Conservation (phyloP, 805 yeast species). For the Pichia eremophila region DNA sequence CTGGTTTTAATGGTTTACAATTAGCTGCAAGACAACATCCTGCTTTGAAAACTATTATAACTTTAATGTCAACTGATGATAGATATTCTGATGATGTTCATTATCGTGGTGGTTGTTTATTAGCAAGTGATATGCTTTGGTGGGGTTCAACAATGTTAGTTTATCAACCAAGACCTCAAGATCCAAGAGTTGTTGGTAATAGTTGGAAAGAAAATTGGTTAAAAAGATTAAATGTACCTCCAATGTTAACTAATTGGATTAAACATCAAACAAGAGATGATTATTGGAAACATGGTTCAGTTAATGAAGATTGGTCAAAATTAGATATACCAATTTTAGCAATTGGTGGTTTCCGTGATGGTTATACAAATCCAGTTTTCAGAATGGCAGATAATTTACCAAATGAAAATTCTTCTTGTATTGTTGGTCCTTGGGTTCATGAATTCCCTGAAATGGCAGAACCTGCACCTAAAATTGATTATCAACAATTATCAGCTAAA, state of each 20-base stretch:
- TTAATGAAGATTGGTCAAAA: slow-evolving; percentile 31
- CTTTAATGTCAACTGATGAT: slow-evolving; percentile 39
- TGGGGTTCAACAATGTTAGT: slow-evolving; percentile 41
- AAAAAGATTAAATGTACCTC: slow-evolving; percentile 29
- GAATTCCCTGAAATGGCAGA: slow-evolving; percentile 40
- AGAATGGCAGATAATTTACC: slow-evolving; percentile 33
- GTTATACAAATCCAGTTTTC: slow-evolving; percentile 36
- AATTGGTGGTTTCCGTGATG: slow-evolving; percentile 41
- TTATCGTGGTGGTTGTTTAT: slow-evolving; percentile 36
- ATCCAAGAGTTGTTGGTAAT: slow-evolving; percentile 31
- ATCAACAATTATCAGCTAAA: slow-evolving; percentile 30
- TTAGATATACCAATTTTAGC: slow-evolving; percentile 36
- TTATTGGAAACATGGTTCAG: slow-evolving; percentile 40
- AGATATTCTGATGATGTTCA: slow-evolving; percentile 42
- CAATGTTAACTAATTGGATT: slow-evolving; percentile 35
- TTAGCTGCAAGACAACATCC: slow-evolving; percentile 39
- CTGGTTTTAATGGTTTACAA: slow-evolving; percentile 38
- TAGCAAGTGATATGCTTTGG: slow-evolving; percentile 40
- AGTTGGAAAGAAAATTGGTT: slow-evolving; percentile 35
- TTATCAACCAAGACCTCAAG: slow-evolving; percentile 38
- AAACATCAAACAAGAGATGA: slow-evolving; percentile 36
- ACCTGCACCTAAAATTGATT: slow-evolving; percentile 37
- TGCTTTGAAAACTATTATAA: slow-evolving; percentile 33
- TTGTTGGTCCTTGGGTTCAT: slow-evolving; percentile 42
- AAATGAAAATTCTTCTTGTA: slow-evolving; percentile 28